A percentile compares a stretch with the other conserved stretches of the same genome.
phyloP scores from a whole-genome alignment of 345 rosid genomes.

The Hypericum androsaemum region DNA sequence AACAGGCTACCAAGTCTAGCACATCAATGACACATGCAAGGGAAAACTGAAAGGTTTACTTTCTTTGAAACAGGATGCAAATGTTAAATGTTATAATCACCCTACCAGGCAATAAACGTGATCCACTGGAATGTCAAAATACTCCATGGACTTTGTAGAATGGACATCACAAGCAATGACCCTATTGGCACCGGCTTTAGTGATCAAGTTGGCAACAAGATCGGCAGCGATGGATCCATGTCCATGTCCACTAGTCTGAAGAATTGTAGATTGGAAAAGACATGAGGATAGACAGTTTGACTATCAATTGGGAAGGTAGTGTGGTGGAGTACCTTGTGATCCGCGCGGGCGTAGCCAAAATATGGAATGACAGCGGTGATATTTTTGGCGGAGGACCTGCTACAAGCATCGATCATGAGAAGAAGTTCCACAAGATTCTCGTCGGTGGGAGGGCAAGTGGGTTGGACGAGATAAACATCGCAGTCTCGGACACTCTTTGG shows the following conservation, averaged over 20 bases:
- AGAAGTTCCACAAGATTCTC: constrained; percentile 98
- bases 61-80: no score
- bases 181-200: constrained; percentile 95
- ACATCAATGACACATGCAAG: background rate
- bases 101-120: constrained; percentile 91
- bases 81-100: no score
- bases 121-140: constrained; percentile 95
- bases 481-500: constrained; percentile 99
- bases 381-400: constrained; percentile 84
- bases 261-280: no score
- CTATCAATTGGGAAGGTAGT: background rate
- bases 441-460: constrained; percentile 95
- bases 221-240: constrained; percentile 96
- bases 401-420: constrained; percentile 93
- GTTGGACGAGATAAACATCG: constrained; percentile 92
- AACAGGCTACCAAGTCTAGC: constrained; percentile 49
- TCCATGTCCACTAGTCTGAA: constrained; percentile 99
- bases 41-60: no score
- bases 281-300: background rate
- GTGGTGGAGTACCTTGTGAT: constrained; percentile 54
- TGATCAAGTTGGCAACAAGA: constrained; percentile 87
- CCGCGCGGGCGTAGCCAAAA: constrained; percentile 97
- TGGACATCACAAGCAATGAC: constrained; percentile 99
- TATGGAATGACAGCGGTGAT: constrained; percentile 94
- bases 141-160: constrained; percentile 97